Percentiles rank a stretch among this genome's conserved stretches.
These are phyloP conservation scores for Fusarium sp. DNA, from an alignment of 2,329 filamentous ascomycete genomes.

Conservation along the genomic window DNA sequence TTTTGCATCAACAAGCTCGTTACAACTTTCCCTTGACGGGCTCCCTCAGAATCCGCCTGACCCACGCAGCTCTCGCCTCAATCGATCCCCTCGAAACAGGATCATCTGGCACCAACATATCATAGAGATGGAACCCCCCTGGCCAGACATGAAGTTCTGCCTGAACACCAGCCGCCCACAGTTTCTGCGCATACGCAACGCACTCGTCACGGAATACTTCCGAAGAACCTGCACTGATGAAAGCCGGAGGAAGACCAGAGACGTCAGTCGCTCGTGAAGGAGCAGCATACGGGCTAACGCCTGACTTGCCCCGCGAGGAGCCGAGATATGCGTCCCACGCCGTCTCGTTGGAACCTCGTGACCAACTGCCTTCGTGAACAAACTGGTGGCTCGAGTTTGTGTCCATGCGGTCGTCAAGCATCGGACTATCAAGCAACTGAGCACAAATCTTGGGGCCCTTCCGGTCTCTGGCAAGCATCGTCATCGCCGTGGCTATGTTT, in stretches of 20 bases:
- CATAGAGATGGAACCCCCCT: constrained; percentile 59
- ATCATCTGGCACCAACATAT: constrained; percentile 43
- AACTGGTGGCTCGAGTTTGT: constrained; percentile 52
- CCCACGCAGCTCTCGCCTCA: constrained; percentile 34
- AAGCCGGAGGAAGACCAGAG: constrained; percentile 59
- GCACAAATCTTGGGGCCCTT: constrained; percentile 52
- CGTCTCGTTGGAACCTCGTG: constrained; percentile 55
- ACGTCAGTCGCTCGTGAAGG: constrained; percentile 55
- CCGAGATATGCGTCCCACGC: constrained; percentile 61
- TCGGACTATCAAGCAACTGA: constrained; percentile 62
- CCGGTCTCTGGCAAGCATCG: constrained; percentile 57
- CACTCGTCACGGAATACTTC: constrained; percentile 62
- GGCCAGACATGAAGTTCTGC: constrained; percentile 62
- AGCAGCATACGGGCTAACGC: constrained; percentile 55
- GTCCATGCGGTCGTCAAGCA: constrained; percentile 63
- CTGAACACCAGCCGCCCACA: constrained; percentile 60
- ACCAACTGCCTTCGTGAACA: constrained; percentile 55
- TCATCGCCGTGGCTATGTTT: constrained; percentile 57
- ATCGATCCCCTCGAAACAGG: constrained; percentile 26
- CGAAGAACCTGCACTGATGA: constrained; percentile 60
- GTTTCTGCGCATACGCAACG: constrained; percentile 56
- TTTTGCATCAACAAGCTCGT: not conserved
- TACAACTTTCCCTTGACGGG: constrained; percentile 24
- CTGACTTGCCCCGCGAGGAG: constrained; percentile 50
- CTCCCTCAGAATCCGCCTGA: constrained; percentile 22